Base-by-base conservation (phyloP, 2,329 filamentous ascomycete species). In the Cryoendolithus antarcticus region DNA sequence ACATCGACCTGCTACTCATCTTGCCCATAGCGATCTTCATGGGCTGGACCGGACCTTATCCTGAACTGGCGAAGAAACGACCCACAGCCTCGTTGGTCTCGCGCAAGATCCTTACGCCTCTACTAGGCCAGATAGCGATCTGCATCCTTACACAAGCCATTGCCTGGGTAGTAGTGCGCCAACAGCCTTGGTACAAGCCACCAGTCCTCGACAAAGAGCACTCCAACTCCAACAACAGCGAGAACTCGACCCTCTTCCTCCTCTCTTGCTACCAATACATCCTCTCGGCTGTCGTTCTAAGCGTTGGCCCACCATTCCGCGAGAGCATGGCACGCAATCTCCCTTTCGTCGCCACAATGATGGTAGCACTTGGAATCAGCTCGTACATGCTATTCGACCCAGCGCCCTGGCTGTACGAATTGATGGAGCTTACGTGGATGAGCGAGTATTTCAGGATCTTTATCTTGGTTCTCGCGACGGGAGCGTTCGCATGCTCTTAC, bases 21-120 rank as follows among this genome's bases (percentile, higher is more conserved):
- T 68, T 98, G 3, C 91, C 91, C 4, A 93, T 98, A 52, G 91
- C 91, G 15, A 85, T 98, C 43, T 96, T 96, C 60, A 98, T 98
- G 91, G 88, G 91, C 49, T 96, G 93, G 91, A 86, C 84, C 15
- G 86, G 83, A 4, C 82, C 93, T 1, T 86, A 81, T 54, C 77
- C 78, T 2, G 68, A 72, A 30, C 73, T 98, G 9, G 82, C 77
- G 50, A 76, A 73, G 42, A 98, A 96, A 61, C 74, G 86, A 29
- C 91, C 91, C 3, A 96, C 86, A 0, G 88, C 91, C 10, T 83
- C 89, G 52, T 73, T 98, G 4, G 89, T 98, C 1, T 93, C 84
- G 1, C 74, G 86, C 39, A 98, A 98, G 60, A 85, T 98, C 2
- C 70, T 98, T 35, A 85, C 80, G 0, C 89, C 91, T 1, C 67